Evolutionary conservation across 2,329 filamentous ascomycete species (phyloP).

Genomic region (Aspergillus novofumigatus): DNA sequence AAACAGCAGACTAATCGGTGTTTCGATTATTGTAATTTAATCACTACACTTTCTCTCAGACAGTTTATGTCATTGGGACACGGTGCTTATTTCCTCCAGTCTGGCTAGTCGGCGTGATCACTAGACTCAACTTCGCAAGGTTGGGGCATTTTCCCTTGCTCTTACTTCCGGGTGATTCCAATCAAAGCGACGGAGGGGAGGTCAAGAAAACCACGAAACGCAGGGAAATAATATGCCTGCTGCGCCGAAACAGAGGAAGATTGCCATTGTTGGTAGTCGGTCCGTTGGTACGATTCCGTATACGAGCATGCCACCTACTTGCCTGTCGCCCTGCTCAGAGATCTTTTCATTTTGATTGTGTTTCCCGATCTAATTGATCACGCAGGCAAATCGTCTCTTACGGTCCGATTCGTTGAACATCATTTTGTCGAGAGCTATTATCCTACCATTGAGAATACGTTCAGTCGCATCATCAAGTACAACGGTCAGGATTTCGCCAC

Average conservation of each 20-base stretch:
- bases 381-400: conserved; percentile 92
- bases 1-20: neutral
- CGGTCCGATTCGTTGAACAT: conserved; percentile 93
- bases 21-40: neutral
- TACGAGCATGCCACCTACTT: neutral
- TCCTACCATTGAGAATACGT: conserved; percentile 98
- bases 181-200: neutral
- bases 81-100: neutral
- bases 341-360: conserved; percentile 1
- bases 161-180: neutral
- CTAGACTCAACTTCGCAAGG: neutral
- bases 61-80: neutral
- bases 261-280: conserved; percentile 91
- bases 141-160: neutral
- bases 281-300: conserved; percentile 66
- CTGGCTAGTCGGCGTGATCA: neutral
- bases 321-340: neutral
- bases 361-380: conserved; percentile 8
- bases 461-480: conserved; percentile 89
- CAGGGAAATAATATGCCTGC: conserved; percentile 55
- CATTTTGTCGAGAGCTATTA: conserved; percentile 99
- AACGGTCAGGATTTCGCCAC: conserved; percentile 91
- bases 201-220: neutral
- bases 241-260: conserved; percentile 82
- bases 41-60: neutral